phyloP scores from a whole-genome alignment of 768 basidiomycete species.

The Auriculariales sp. region DNA sequence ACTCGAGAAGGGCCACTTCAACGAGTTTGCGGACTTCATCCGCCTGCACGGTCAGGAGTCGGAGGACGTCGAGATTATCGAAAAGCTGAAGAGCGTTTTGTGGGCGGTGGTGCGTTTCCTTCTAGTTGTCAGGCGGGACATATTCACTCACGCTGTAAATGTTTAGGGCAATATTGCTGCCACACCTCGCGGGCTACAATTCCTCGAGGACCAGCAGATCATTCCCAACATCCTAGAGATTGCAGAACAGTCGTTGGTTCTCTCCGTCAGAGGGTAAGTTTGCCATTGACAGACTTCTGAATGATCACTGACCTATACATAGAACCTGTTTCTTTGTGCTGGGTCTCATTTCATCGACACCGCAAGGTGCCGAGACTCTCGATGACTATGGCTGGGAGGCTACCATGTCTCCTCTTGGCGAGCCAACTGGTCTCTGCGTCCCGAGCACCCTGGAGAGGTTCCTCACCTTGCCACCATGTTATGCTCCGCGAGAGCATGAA shows the following conservation, averaged over 20 bases:
- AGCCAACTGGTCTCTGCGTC: constrained; percentile 82
- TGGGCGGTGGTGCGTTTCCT: constrained; percentile 90
- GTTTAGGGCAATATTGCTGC: constrained; percentile 85
- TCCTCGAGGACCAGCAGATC: constrained; percentile 91
- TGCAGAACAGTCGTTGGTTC: constrained; percentile 74
- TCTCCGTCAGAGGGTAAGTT: constrained; percentile 87
- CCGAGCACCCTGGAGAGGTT: constrained; percentile 76
- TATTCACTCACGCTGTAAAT: constrained; percentile 60
- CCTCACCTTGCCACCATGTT: constrained; percentile 60
- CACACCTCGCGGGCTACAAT: constrained; percentile 78
- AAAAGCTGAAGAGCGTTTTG: constrained; percentile 85
- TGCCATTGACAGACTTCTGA: neutral
- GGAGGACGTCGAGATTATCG: constrained; percentile 68
- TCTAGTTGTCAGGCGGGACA: constrained; percentile 20
- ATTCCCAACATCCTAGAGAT: constrained; percentile 84
- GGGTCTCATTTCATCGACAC: constrained; percentile 81
- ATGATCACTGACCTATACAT: neutral
- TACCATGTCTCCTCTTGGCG: constrained; percentile 69
- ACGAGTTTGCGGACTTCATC: constrained; percentile 83
- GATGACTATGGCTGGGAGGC: constrained; percentile 92
- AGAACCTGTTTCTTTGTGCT: constrained; percentile 96
- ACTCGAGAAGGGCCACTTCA: constrained; percentile 80
- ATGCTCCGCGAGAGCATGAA: constrained; percentile 16
- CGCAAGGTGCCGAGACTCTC: constrained; percentile 83
- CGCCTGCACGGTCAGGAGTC: constrained; percentile 74